These are phyloP conservation scores for Allantophomopsis cytisporea DNA, from an alignment of 2,329 filamentous ascomycete species.

Conservation along the genomic window DNA sequence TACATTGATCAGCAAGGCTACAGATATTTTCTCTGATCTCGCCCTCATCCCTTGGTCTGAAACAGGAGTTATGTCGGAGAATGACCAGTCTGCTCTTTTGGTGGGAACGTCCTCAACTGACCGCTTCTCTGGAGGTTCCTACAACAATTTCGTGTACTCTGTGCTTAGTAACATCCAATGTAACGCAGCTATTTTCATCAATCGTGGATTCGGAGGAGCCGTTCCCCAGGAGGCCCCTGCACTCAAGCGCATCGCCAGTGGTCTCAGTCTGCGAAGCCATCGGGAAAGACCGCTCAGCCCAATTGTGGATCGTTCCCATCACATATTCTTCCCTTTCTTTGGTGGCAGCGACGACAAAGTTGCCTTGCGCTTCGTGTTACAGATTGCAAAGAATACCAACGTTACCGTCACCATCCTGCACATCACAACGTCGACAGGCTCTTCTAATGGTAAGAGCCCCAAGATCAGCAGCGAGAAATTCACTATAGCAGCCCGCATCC, in stretches of 20 bases:
- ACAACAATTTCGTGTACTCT: slow-evolving; percentile 60
- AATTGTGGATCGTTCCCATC: slow-evolving; percentile 57
- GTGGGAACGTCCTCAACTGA: slow-evolving; percentile 31
- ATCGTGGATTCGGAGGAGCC: slow-evolving; percentile 49
- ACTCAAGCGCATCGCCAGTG: slow-evolving; percentile 35
- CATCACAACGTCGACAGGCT: slow-evolving; percentile 19
- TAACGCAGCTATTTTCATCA: slow-evolving; percentile 68
- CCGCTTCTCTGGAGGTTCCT: slow-evolving; percentile 46
- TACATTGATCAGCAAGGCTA: slow-evolving; percentile 56
- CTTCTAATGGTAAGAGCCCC: slow-evolving; percentile 4
- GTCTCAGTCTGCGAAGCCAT: slow-evolving; percentile 44
- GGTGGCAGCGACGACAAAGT: slow-evolving; percentile 72
- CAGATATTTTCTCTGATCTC: slow-evolving; percentile 57
- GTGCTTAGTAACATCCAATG: slow-evolving; percentile 50
- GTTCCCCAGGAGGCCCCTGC: slow-evolving; percentile 23
- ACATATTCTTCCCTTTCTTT: slow-evolving; percentile 79
- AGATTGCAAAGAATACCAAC: slow-evolving; percentile 66
- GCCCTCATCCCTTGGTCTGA: slow-evolving; percentile 85
- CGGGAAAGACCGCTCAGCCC: slow-evolving; percentile 43
- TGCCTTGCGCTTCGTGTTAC: slow-evolving; percentile 69
- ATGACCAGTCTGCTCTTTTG: slow-evolving; percentile 25
- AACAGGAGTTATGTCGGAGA: slow-evolving; percentile 59
- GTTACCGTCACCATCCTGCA: slow-evolving; percentile 68
- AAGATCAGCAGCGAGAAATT: slow-evolving; percentile 4
- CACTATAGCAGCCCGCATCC: neutral